Evolutionary conservation across 2,329 filamentous ascomycete species (phyloP).

Genomic region (Talaromyces amestolkiae): DNA sequence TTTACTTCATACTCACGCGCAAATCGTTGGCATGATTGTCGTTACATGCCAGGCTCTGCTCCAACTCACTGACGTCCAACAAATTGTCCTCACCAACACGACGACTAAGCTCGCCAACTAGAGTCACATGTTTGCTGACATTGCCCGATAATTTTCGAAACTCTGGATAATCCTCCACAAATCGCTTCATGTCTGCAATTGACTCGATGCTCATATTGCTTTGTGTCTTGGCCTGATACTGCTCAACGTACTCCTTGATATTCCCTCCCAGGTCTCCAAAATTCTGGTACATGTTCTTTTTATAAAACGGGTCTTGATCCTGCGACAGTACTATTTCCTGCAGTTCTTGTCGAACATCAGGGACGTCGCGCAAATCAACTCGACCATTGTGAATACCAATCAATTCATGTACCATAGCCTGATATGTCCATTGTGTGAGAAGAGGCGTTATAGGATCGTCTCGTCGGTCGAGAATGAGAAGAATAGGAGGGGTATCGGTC

Average conservation of each 20-base stretch:
- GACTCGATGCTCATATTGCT: conserved; percentile 95
- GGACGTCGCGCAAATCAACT: conserved; percentile 80
- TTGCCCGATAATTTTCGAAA: conserved; percentile 96
- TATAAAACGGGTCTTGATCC: conserved; percentile 98
- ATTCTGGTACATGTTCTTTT: conserved; percentile 98
- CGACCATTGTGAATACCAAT: conserved; percentile 93
- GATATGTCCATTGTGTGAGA: conserved; percentile 97
- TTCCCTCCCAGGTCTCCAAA: conserved; percentile 94
- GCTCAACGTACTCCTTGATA: conserved; percentile 98
- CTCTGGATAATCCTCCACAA: conserved; percentile 97
- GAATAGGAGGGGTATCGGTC: conserved; percentile 88
- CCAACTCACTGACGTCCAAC: conserved; percentile 93
- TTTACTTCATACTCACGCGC: conserved; percentile 58
- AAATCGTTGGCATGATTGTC: conserved; percentile 90
- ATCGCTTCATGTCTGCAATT: conserved; percentile 97
- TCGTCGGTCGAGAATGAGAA: conserved; percentile 84
- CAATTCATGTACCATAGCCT: conserved; percentile 98
- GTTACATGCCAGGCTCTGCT: conserved; percentile 94
- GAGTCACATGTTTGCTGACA: conserved; percentile 95
- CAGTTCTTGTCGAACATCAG: conserved; percentile 79
- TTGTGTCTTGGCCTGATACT: conserved; percentile 97
- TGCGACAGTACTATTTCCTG: conserved; percentile 93
- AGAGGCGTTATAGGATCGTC: conserved; percentile 94
- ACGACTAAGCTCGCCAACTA: conserved; percentile 89
- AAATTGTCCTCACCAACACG: conserved; percentile 81